Evolutionary conservation across 768 basidiomycete species (phyloP).

Genomic region (Ramaria sp.): DNA sequence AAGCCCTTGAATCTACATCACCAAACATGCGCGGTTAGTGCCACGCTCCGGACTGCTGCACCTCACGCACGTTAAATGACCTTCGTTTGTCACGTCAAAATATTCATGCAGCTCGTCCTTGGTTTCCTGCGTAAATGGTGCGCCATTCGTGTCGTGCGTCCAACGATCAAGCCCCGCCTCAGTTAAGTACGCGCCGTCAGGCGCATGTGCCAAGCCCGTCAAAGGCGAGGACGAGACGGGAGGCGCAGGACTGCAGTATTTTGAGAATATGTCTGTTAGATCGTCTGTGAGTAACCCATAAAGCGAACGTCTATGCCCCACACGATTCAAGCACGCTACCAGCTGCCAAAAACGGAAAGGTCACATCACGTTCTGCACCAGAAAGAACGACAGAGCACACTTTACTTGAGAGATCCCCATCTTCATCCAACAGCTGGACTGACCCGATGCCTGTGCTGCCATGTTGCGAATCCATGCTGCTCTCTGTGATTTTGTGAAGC

Average conservation of each 20-base stretch:
- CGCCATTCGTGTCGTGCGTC: constrained; percentile 76
- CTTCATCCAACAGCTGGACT: constrained; percentile 55
- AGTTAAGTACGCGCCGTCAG: constrained; percentile 45
- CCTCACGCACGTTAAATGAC: constrained; percentile 51
- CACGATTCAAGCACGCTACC: constrained; percentile 50
- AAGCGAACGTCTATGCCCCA: background rate
- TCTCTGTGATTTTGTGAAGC: background rate
- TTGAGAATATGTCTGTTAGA: constrained; percentile 55
- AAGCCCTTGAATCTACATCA: constrained; percentile 61
- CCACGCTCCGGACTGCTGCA: no score
- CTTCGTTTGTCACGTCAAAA: constrained; percentile 63
- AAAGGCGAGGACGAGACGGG: constrained; percentile 14
- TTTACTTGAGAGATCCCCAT: constrained; percentile 57
- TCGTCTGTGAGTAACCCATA: background rate
- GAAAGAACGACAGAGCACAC: constrained; percentile 22
- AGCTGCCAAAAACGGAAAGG: constrained; percentile 29
- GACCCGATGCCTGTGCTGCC: constrained; percentile 13
- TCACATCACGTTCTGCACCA: background rate
- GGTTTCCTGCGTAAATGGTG: constrained; percentile 63
- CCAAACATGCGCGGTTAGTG: background rate
- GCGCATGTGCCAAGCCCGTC: constrained; percentile 32
- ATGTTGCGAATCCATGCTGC: background rate
- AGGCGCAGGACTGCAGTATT: constrained; percentile 51
- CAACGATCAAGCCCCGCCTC: constrained; percentile 58
- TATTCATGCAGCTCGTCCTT: constrained; percentile 71